Percentiles rank a stretch among this genome's conserved stretches.
phyloP scores from a whole-genome alignment of 352 stramenopile species.

The Phytophthora capsici region DNA sequence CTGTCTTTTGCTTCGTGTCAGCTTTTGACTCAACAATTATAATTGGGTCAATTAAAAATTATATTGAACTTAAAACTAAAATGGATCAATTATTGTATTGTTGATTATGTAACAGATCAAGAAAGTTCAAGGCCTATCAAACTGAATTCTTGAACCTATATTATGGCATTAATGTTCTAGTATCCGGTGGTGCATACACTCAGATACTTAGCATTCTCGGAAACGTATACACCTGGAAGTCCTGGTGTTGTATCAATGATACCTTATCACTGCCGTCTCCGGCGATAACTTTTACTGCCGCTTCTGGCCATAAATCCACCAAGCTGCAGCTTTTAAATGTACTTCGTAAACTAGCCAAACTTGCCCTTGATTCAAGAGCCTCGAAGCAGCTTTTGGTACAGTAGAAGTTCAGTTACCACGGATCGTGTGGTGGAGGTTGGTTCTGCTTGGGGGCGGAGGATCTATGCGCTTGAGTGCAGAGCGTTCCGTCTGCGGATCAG shows the following conservation, averaged over 20 bases:
- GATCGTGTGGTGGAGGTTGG: constrained; percentile 16
- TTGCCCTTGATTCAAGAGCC: neutral
- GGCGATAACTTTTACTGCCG: too few species aligned
- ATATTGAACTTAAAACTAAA: too few species aligned
- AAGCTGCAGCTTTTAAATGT: too few species aligned
- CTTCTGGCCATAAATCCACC: too few species aligned
- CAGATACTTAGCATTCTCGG: neutral
- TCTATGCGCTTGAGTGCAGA: constrained; percentile 24
- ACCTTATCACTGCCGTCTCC: too few species aligned
- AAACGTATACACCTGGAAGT: neutral
- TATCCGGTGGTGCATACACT: constrained; percentile 17
- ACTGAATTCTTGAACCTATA: constrained; percentile 3
- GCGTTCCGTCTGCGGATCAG: constrained; percentile 3
- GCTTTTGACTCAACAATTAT: neutral
- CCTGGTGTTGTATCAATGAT: too few species aligned
- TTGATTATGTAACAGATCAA: too few species aligned
- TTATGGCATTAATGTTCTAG: constrained; percentile 5
- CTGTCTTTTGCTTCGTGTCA: neutral
- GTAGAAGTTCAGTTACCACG: neutral
- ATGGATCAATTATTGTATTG: too few species aligned
- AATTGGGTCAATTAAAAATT: too few species aligned
- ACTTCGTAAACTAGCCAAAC: too few species aligned
- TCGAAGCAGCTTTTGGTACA: neutral
- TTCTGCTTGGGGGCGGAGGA: constrained; percentile 15
- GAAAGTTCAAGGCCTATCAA: neutral